Evolutionary conservation across 352 stramenopile genomes (phyloP).

Genomic region (Globisporangium iwayamae): DNA sequence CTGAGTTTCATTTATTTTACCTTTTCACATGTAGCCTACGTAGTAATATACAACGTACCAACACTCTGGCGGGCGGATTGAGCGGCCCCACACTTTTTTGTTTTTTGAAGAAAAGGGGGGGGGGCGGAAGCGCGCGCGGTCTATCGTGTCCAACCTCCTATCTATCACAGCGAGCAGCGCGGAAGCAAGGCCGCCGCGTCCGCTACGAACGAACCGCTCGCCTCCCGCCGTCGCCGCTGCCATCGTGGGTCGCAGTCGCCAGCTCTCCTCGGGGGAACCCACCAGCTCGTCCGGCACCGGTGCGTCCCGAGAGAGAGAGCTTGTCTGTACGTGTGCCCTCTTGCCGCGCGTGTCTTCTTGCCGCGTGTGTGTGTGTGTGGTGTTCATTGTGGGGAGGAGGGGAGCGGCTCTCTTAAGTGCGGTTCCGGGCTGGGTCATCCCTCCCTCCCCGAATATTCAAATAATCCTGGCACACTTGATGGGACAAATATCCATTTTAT

Average conservation of each 20-base stretch:
- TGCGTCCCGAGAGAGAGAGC: conserved; percentile 1
- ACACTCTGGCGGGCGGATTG: not conserved
- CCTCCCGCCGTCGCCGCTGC: conserved; percentile 4
- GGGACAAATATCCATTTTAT: conserved; percentile 6
- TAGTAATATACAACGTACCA: not conserved
- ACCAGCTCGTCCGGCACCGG: conserved; percentile 12
- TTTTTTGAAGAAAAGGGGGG: not conserved
- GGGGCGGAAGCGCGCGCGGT: not conserved
- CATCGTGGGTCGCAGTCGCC: conserved; percentile 19
- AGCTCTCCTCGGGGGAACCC: conserved; percentile 15
- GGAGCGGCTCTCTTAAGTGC: conserved; percentile 11
- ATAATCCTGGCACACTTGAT: conserved; percentile 8
- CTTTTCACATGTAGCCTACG: too few species aligned
- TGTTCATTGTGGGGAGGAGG: not conserved
- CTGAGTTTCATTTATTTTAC: too few species aligned
- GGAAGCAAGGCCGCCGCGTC: conserved; percentile 3
- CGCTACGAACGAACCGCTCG: not conserved
- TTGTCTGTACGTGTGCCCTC: not conserved
- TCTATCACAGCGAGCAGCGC: conserved; percentile 8
- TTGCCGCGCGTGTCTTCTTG: not conserved
- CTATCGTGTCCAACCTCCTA: not conserved
- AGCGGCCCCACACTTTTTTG: not conserved
- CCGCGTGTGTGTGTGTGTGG: conserved; percentile 1
- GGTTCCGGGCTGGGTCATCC: conserved; percentile 10
- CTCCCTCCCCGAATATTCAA: conserved; percentile 11